Conservation (phyloP, 345 rosid species). For the Eucalyptus sideroxylon region DNA sequence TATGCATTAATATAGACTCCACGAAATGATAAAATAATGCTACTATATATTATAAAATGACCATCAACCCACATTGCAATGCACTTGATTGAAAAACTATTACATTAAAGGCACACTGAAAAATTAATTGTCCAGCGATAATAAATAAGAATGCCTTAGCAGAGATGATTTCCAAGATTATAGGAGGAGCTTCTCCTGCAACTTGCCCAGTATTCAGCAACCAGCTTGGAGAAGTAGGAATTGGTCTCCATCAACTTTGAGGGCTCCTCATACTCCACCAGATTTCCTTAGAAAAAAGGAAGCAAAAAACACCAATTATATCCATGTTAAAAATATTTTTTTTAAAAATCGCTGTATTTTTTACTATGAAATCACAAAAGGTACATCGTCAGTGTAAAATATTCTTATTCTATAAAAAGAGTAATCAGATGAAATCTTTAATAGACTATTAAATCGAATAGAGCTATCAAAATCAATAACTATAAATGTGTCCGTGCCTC, state of each 20-base stretch:
- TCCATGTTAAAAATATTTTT: background rate
- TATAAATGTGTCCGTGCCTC: background rate
- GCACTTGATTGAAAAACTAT: background rate
- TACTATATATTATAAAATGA: background rate
- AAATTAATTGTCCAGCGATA: background rate
- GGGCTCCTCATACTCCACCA: conserved; percentile 64
- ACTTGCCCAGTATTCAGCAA: conserved; percentile 68
- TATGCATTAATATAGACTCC: background rate
- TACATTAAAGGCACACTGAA: background rate
- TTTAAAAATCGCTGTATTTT: background rate
- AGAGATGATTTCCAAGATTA: background rate
- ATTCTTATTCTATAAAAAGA: no score
- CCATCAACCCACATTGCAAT: background rate
- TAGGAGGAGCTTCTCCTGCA: conserved; percentile 26
- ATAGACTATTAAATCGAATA: background rate
- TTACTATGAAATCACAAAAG: background rate
- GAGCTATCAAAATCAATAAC: background rate
- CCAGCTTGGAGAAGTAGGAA: conserved; percentile 66
- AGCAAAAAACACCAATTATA: background rate
- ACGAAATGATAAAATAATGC: background rate
- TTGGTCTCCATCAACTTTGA: conserved; percentile 44
- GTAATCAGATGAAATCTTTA: background rate
- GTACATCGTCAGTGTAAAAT: background rate
- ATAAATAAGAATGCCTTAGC: background rate
- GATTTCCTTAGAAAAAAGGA: conserved; percentile 20